Conservation (phyloP, 352 stramenopile species). For the Thalassiosira mediterranea region DNA sequence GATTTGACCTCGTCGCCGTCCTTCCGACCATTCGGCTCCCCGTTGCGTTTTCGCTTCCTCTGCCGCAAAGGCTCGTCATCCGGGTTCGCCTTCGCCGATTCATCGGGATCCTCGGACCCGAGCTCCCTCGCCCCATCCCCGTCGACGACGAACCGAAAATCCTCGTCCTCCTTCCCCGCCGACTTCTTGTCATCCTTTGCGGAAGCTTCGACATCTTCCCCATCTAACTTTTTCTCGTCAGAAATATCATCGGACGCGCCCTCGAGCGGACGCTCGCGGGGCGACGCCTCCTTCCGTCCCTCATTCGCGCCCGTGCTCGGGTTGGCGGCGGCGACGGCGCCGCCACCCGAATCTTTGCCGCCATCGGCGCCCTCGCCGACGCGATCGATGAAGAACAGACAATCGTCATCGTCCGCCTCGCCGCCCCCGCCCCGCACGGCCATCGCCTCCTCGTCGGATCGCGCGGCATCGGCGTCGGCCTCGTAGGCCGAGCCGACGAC, state of each 20-base stretch:
- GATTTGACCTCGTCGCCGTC: too few species aligned
- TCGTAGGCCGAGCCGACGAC: too few species aligned
- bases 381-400: conserved; percentile 61
- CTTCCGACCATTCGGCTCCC: too few species aligned
- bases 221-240: conserved; percentile 2
- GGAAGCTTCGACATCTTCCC: background rate
- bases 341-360: background rate
- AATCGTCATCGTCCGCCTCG: conserved; percentile 8
- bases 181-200: background rate
- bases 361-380: conserved; percentile 21
- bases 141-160: conserved; percentile 45
- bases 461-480: conserved; percentile 12
- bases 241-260: conserved; percentile 13
- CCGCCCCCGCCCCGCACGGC: background rate
- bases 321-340: background rate
- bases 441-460: background rate
- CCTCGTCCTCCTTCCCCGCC: background rate
- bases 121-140: conserved; percentile 17
- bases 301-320: background rate
- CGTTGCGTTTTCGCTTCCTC: conserved; percentile 6
- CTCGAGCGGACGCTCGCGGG: conserved; percentile 15
- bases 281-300: background rate
- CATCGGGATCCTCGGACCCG: conserved; percentile 11
- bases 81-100: too few species aligned
- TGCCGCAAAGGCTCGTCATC: background rate